A percentile compares a stretch with the other conserved stretches of the same genome.
Conservation (phyloP, 306 rosid species). For the Prunus mongolica region DNA sequence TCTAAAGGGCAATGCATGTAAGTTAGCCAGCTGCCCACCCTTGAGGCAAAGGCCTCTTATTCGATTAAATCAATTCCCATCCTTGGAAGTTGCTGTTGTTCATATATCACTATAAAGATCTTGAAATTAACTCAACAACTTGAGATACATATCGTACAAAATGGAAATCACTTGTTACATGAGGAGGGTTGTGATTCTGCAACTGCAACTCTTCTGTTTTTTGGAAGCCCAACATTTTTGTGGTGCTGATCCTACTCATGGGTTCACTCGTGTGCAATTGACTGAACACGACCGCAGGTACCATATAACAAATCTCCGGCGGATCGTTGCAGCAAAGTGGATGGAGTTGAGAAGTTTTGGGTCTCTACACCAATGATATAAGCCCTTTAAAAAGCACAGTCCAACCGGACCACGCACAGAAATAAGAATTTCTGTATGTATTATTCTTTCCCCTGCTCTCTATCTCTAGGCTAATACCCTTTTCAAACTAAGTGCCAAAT, state of each 20-base stretch:
- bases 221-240: neutral
- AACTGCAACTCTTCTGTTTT: neutral
- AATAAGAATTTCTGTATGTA: conserved; percentile 7
- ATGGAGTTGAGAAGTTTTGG: conserved; percentile 16
- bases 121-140: too few species aligned
- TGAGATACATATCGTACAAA: too few species aligned
- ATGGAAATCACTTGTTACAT: neutral
- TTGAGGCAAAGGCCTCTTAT: too few species aligned
- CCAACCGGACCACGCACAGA: conserved; percentile 21
- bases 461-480: too few species aligned
- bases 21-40: too few species aligned
- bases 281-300: neutral
- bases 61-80: too few species aligned
- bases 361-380: conserved; percentile 14
- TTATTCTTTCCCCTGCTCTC: too few species aligned
- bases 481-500: too few species aligned
- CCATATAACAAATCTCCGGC: conserved; percentile 1
- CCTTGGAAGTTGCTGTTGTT: too few species aligned
- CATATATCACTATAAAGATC: too few species aligned
- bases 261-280: conserved; percentile 1
- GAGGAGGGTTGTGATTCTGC: neutral
- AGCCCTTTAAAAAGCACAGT: conserved; percentile 9
- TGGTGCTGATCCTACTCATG: conserved; percentile 22
- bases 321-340: neutral
- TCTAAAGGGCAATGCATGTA: too few species aligned